Conservation (phyloP, 1,284 basidiomycete genomes). For the Tylopilus orsonianus region DNA sequence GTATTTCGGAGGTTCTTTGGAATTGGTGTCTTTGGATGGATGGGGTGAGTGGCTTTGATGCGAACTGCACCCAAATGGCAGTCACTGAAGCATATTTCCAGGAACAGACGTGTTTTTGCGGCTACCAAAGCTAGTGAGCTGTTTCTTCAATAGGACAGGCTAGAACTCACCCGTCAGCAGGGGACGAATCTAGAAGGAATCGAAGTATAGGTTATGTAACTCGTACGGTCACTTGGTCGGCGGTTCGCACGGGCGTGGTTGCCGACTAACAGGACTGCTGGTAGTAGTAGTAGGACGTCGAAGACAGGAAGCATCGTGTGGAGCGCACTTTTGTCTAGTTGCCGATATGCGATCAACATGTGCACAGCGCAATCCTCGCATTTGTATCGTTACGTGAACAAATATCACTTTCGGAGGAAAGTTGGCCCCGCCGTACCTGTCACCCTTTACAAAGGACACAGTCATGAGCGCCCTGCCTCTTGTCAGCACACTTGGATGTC, state of each 20-base stretch:
- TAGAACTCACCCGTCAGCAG: conserved; percentile 37
- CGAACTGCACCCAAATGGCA: background rate
- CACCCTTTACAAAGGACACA: background rate
- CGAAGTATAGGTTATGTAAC: conserved; percentile 52
- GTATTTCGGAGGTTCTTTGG: conserved; percentile 80
- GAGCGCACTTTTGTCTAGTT: background rate
- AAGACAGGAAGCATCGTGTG: conserved; percentile 15
- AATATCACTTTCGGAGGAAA: background rate
- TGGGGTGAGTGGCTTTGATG: conserved; percentile 55
- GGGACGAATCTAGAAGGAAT: conserved; percentile 83
- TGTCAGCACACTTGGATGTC: conserved; percentile 2
- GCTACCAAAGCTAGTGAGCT: conserved; percentile 75
- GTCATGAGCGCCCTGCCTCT: conserved; percentile 12
- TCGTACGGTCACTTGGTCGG: conserved; percentile 4
- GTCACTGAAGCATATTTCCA: conserved; percentile 26
- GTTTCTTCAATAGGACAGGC: background rate
- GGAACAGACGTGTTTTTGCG: conserved; percentile 82
- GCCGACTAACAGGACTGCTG: conserved; percentile 2
- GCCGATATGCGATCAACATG: background rate
- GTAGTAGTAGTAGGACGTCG: conserved; percentile 1
- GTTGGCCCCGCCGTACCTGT: background rate
- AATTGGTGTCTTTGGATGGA: conserved; percentile 80
- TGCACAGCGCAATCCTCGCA: background rate
- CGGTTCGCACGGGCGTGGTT: conserved; percentile 8
- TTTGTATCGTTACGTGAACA: background rate